These are phyloP conservation scores for Backusella australiensis DNA, from an alignment of 192 early-diverging fungal genomes.

Conservation along the genomic window DNA sequence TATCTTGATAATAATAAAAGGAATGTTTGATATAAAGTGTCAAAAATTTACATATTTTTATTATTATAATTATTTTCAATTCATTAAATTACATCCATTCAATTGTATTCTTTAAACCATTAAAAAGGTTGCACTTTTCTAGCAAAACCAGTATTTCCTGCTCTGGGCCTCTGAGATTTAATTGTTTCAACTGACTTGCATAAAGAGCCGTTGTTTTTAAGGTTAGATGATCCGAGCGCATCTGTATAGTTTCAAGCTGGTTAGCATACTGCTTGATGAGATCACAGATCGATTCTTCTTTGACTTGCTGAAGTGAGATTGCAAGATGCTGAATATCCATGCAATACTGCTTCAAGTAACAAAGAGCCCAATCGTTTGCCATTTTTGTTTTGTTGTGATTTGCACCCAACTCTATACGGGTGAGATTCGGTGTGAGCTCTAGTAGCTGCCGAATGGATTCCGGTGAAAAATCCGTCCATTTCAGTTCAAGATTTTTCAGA, in stretches of 20 bases:
- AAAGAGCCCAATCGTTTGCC: constrained; percentile 6
- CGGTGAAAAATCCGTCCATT: constrained; percentile 14
- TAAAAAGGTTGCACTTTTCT: constrained; percentile 1
- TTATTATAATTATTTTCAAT: background rate
- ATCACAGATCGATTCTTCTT: constrained; percentile 2
- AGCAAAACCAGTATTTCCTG: background rate
- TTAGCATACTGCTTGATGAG: background rate
- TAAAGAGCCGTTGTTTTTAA: background rate
- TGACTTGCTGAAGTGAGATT: constrained; percentile 14
- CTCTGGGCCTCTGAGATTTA: background rate
- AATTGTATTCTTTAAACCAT: background rate
- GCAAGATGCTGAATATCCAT: background rate
- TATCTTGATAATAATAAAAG: background rate
- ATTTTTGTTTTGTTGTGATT: constrained; percentile 5
- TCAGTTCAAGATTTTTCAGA: background rate
- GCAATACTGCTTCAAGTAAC: background rate
- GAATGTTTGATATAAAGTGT: background rate
- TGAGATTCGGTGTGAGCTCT: background rate
- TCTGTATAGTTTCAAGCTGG: constrained; percentile 1
- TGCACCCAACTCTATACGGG: constrained; percentile 11
- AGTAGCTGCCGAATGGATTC: constrained; percentile 1
- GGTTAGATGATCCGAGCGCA: background rate
- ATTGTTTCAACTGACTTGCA: background rate
- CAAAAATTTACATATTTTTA: constrained; percentile 4
- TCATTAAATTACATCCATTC: background rate